Evolutionary conservation across 495 filamentous ascomycete species (phyloP).

Genomic region (Aspergillus avenaceus): DNA sequence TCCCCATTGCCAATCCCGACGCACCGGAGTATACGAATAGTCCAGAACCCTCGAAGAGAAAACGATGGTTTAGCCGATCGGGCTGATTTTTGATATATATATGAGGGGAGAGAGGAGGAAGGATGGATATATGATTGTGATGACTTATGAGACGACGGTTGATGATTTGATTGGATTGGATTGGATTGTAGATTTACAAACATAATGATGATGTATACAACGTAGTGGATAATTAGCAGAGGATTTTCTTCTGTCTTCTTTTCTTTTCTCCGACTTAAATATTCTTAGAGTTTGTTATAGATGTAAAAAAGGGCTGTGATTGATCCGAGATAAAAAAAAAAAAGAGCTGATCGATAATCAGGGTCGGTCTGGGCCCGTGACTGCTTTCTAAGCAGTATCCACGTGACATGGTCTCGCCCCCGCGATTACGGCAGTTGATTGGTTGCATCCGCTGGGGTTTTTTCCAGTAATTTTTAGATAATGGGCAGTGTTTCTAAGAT

Average conservation of each 20-base stretch:
- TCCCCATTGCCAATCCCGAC: conserved; percentile 6
- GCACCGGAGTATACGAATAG: conserved; percentile 14
- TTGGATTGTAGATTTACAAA: no score
- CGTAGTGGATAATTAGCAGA: not conserved
- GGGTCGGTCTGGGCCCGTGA: conserved; percentile 4
- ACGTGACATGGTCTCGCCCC: conserved; percentile 2
- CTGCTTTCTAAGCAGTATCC: not conserved
- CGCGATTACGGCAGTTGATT: not conserved
- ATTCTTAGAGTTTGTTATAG: not conserved
- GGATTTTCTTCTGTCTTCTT: not conserved
- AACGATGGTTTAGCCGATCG: conserved; percentile 41
- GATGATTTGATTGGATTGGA: conserved; percentile 1
- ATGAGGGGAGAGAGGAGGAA: conserved; percentile 1
- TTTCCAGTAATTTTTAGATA: not conserved
- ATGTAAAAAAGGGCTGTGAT: not conserved
- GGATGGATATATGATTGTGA: conserved; percentile 4
- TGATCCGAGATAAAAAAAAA: not conserved
- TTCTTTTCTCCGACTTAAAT: not conserved
- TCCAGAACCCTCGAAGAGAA: conserved; percentile 18
- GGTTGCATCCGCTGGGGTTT: not conserved
- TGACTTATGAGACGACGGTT: not conserved
- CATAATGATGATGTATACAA: not conserved
- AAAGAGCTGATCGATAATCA: conserved; percentile 10
- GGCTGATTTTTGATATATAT: conserved; percentile 5
- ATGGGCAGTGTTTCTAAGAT: not conserved